phyloP scores from a whole-genome alignment of 176 grass and related monocot species.

The Canna indica region DNA sequence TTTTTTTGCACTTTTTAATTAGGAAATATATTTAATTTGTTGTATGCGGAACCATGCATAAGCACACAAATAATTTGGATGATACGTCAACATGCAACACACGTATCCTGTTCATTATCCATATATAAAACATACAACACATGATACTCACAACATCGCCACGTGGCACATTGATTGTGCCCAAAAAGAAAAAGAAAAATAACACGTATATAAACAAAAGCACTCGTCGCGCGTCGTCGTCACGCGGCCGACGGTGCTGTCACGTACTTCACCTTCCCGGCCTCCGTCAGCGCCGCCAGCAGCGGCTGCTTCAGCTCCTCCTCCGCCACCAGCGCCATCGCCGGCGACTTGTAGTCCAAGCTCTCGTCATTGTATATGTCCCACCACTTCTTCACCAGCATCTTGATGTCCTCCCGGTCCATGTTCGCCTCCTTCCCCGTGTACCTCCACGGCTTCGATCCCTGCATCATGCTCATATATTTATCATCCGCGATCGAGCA shows the following conservation, averaged over 20 bases:
- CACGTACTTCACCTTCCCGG: constrained; percentile 19
- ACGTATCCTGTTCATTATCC: too few species aligned
- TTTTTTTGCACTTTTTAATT: too few species aligned
- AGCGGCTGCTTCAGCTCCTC: constrained; percentile 12
- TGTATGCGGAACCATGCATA: too few species aligned
- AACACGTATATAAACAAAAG: too few species aligned
- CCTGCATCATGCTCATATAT: constrained; percentile 18
- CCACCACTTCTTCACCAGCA: constrained; percentile 51
- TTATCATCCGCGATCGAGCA: too few species aligned
- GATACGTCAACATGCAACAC: too few species aligned
- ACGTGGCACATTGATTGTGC: too few species aligned
- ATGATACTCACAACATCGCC: too few species aligned
- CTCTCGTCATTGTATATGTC: constrained; percentile 47
- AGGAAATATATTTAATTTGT: too few species aligned
- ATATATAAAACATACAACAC: too few species aligned
- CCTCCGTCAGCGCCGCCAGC: constrained; percentile 20
- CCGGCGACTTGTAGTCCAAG: constrained; percentile 39
- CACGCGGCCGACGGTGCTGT: constrained; percentile 56
- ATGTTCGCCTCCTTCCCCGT: constrained; percentile 69
- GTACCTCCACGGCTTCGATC: constrained; percentile 75
- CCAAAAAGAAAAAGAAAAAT: too few species aligned
- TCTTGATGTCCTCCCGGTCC: constrained; percentile 57
- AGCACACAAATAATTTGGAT: too few species aligned
- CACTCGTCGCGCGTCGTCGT: not conserved
- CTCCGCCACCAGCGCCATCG: not conserved